Base-by-base conservation (phyloP, 2,329 filamentous ascomycete genomes). In the Volutella citrinella region DNA sequence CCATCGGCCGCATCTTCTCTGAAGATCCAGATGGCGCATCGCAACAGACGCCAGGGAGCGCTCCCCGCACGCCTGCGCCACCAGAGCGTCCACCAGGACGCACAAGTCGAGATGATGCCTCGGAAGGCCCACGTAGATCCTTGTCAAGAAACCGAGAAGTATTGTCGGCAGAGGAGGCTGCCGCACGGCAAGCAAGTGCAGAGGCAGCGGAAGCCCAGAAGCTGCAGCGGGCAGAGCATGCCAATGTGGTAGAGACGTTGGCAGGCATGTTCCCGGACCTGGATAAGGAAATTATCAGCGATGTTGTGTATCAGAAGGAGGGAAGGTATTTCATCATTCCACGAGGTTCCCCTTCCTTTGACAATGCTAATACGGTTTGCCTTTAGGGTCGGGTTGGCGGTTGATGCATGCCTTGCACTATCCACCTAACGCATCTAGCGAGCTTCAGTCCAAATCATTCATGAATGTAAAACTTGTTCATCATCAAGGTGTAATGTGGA, bases 191-290 rank as follows among this genome's bases (percentile, higher is more conserved):
- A 63, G 91, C 91, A 2, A 94, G 86, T 48, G 89, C 87, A 1
- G 91, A 97, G 61, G 79, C 78, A 7, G 91, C 91, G 9, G 87
- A 98, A 59, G 91, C 91, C 7, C 79, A 89, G 46, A 74, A 85
- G 12, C 79, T 97, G 40, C 82, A 93, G 48, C 74, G 81, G 21
- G 82, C 84, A 35, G 93, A 98, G 69, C 90, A 97, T 62, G 73
- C 79, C 34, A 91, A 89, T 51, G 82, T 98, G 7, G 91, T 97
- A 4, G 93, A 97, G 64, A 97, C 93, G 21, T 67, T 98, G 37
- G 82, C 87, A 29, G 85, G 88, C 51, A 98, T 98, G 93, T 98
- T 98, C 60, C 93, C 93, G 1, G 89, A 94, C 56, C 69, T 98
- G 31, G 93, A 98, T 60, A 80, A 81, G 53, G 94, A 98, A 30